A percentile compares a stretch with the other conserved stretches of the same genome.
phyloP scores from a whole-genome alignment of 345 rosid genomes.

The Trapa incisa region DNA sequence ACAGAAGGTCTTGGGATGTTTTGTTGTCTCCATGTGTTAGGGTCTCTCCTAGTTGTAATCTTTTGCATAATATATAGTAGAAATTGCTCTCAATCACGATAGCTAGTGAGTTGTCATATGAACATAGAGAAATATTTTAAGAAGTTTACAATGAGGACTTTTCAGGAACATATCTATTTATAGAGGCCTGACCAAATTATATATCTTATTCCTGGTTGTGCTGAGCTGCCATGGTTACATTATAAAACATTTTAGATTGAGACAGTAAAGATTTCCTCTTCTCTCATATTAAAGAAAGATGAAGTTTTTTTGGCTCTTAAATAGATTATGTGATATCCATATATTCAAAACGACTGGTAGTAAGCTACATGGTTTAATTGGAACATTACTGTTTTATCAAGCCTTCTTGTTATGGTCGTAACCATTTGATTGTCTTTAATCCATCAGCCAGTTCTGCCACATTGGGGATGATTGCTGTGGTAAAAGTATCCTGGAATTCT shows the following conservation, averaged over 20 bases:
- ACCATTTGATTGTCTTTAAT: not conserved
- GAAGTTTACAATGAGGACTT: not conserved
- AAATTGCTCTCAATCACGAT: not conserved
- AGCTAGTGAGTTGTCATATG: not conserved
- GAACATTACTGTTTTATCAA: not conserved
- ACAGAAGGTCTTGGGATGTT: conserved; percentile 4
- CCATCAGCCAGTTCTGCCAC: not conserved
- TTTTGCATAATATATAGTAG: not conserved
- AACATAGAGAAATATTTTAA: not conserved
- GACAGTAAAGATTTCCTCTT: not conserved
- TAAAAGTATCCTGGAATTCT: not conserved
- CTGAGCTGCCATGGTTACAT: too few species aligned
- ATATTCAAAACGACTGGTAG: too few species aligned
- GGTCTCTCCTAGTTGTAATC: not conserved
- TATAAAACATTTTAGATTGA: not conserved
- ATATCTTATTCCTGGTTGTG: too few species aligned
- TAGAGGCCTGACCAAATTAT: not conserved
- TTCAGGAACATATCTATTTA: not conserved
- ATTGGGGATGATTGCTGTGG: not conserved
- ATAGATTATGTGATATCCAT: not conserved
- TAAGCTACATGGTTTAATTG: not conserved
- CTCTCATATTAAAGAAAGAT: not conserved
- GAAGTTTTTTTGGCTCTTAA: not conserved
- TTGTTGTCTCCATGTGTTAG: not conserved
- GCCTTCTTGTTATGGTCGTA: not conserved